Evolutionary conservation across 73 alveolate genomes (phyloP).

Genomic region (Symbiodinium natans): DNA sequence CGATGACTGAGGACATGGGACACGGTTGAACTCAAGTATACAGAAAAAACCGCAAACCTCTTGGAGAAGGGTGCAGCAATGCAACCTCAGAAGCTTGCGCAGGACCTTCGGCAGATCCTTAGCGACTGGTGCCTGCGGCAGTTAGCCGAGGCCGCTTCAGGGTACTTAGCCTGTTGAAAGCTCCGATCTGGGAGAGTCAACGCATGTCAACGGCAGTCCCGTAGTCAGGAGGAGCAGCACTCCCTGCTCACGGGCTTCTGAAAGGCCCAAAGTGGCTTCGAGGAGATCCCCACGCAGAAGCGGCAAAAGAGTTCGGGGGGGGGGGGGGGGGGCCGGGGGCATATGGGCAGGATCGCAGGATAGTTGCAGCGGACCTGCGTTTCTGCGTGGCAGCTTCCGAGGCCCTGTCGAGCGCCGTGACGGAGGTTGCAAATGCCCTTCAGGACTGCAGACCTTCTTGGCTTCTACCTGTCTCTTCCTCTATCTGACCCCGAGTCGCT

Average conservation of each 20-base stretch:
- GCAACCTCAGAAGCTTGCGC: neutral
- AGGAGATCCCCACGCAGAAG: neutral
- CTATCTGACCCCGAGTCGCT: neutral
- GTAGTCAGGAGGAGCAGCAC: conserved; percentile 76
- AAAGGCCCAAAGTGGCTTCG: conserved; percentile 1
- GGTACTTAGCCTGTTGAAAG: neutral
- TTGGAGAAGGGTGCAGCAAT: neutral
- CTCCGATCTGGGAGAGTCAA: neutral
- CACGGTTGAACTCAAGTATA: neutral
- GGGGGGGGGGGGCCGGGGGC: neutral
- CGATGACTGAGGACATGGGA: conserved; percentile 26
- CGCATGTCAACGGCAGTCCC: neutral
- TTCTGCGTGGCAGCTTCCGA: neutral
- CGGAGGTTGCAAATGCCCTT: conserved; percentile 27
- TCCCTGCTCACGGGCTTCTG: conserved; percentile 73
- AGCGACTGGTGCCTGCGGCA: conserved; percentile 73
- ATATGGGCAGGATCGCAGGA: neutral
- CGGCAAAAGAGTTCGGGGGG: neutral
- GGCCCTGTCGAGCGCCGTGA: conserved; percentile 69
- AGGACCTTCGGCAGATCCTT: conserved; percentile 63
- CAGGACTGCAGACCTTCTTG: neutral
- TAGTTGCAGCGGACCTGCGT: too few relatives aligned
- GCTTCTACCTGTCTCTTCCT: neutral
- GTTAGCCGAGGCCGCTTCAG: conserved; percentile 59
- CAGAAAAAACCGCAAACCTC: too few relatives aligned